Percentiles rank a stretch among this genome's conserved stretches.
phyloP scores from a whole-genome alignment of 2,329 filamentous ascomycete genomes.

The Onygenales sp. region DNA sequence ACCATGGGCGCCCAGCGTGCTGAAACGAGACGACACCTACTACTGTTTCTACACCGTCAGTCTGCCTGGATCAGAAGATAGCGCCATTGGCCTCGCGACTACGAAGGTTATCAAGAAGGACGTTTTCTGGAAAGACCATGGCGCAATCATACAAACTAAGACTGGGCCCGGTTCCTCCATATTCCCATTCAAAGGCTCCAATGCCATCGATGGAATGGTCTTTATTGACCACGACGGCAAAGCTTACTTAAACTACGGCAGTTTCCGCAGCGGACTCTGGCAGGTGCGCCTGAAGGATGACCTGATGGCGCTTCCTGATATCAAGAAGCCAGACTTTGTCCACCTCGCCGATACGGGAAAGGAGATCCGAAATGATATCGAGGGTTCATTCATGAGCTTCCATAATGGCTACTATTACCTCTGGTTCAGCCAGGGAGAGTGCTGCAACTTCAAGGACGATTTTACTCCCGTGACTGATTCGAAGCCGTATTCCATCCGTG shows the following conservation, averaged over 20 bases:
- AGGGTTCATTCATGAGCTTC: constrained; percentile 29
- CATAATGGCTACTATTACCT: constrained; percentile 27
- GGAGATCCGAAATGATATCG: constrained; percentile 17
- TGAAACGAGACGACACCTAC: constrained; percentile 20
- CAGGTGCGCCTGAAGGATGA: constrained; percentile 24
- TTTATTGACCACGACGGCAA: constrained; percentile 19
- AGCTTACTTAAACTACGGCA: constrained; percentile 26
- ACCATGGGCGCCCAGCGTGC: constrained; percentile 27
- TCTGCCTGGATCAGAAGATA: constrained; percentile 18
- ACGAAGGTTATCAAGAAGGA: constrained; percentile 16
- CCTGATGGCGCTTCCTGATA: constrained; percentile 19
- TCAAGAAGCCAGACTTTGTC: constrained; percentile 14
- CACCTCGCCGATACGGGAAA: constrained; percentile 20
- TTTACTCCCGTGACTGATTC: neutral
- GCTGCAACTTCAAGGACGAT: constrained; percentile 21
- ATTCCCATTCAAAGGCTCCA: constrained; percentile 25
- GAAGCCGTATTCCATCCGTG: constrained; percentile 18
- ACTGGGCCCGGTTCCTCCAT: constrained; percentile 15
- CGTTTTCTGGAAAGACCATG: constrained; percentile 25
- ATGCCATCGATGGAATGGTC: constrained; percentile 26
- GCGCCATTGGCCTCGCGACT: constrained; percentile 28
- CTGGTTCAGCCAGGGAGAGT: constrained; percentile 32
- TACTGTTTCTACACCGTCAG: constrained; percentile 31
- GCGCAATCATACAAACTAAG: constrained; percentile 24
- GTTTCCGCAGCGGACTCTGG: constrained; percentile 28